Base-by-base conservation (phyloP, 1,284 basidiomycete genomes). In the Fomitopsis betulina region DNA sequence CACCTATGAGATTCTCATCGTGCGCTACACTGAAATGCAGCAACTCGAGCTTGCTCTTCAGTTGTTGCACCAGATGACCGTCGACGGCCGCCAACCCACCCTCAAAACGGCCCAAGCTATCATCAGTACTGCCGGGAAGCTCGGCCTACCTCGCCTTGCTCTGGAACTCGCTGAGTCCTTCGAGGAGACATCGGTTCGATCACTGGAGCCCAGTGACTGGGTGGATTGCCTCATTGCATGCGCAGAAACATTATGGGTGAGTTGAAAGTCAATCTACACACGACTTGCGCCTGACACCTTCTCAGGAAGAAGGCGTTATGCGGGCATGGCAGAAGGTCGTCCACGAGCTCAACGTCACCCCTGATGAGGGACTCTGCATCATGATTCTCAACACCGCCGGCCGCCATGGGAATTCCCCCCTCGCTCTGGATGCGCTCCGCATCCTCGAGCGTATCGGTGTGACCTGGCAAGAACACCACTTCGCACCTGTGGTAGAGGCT, bases 321-420 rank as follows among this genome's bases (percentile, higher is more conserved):
- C 68, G 70, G 53, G 83, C 82, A 42, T 95, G 92, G 93, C 65
- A 79, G 9, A 79, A 79, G 39, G 76, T 84, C 27, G 82, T 86
- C 3, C 67, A 79, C 9, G 76, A 79, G 21, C 69, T 82, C 38
- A 75, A 76, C 49, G 68, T 87, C 53, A 73, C 76, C 0, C 90
- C 89, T 0, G 87, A 91, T 64, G 91, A 94, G 75, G 91, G 91
- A 0, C 70, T 87, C 17, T 87, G 88, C 63, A 66, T 87, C 15
- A 75, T 81, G 33, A 83, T 93, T 12, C 80, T 94, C 23, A 79
- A 88, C 62, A 84, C 87, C 1, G 90, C 89, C 15, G 90, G 82
- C 21, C 84, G 91, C 12, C 77, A 83, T 63, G 89, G 89, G 15
- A 75, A 84, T 30, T 80, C 89, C 0, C 79, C 83, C 43, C 78